phyloP scores from a whole-genome alignment of 169 alveolate species.

The Cryptosporidium ryanae region DNA sequence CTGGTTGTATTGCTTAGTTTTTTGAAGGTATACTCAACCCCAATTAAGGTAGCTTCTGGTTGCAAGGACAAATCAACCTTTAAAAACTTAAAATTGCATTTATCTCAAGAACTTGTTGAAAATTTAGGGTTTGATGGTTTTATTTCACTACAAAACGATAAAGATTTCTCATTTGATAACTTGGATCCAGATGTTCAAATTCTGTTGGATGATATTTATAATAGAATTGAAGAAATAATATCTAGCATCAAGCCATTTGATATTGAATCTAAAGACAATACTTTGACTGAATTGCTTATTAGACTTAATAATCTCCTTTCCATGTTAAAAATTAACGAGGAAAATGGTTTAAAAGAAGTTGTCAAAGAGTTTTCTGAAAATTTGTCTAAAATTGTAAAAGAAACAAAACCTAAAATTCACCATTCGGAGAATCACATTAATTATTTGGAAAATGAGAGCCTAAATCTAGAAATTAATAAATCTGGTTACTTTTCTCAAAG shows the following conservation, averaged over 20 bases:
- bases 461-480: conserved; percentile 1
- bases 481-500: background rate
- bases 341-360: background rate
- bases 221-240: background rate
- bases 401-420: background rate
- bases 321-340: background rate
- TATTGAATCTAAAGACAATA: background rate
- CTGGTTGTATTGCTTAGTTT: conserved; percentile 22
- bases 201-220: background rate
- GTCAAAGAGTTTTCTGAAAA: background rate
- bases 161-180: background rate
- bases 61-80: background rate
- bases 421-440: background rate
- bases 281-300: background rate
- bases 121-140: conserved; percentile 1
- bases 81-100: background rate
- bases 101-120: conserved; percentile 10
- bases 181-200: background rate
- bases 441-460: background rate
- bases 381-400: background rate
- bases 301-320: background rate
- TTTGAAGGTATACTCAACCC: conserved; percentile 20
- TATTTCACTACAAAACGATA: background rate
- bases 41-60: background rate
- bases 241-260: background rate